Evolutionary conservation across 768 basidiomycete genomes (phyloP), one percentile per base, ranked within the genome.

Genomic region (Butyriboletus loyo): DNA sequence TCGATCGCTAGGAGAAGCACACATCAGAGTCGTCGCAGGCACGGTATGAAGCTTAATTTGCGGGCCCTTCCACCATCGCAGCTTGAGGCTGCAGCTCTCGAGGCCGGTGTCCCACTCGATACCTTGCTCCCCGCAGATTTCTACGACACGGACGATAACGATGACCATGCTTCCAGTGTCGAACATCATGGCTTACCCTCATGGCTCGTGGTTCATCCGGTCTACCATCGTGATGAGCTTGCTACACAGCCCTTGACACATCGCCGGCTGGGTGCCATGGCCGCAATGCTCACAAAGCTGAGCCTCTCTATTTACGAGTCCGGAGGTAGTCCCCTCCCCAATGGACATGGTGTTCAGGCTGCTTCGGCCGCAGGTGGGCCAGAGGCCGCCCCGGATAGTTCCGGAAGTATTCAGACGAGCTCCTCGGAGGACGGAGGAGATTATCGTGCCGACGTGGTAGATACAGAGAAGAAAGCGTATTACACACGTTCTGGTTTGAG

Each of bases 71-170:
- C 78, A 13, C 72, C 72, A 28, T 66, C 66, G 8, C 78, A 86
- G 65, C 74, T 86, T 13, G 78, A 85, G 53, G 76, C 74, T 19
- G 82, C 86, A 4, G 83, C 86, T 5, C 72, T 83, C 58, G 88
- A 89, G 65, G 83, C 86, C 4, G 85, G 86, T 4, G 80, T 82
- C 0, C 77, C 86, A 1, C 73, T 85, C 1, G 70, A 74, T 34
- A 74, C 72, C 30, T 72, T 87, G 4, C 65, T 84, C 3, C 81
- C 81, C 3, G 64, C 66, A 7, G 66, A 65, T 24, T 72, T 74
- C 35, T 66, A 65, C 36, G 60, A 61, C 24, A 53, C 52, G 0
- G 58, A 63, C 25, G 42, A 49, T 35, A 45, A 27, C 28, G 58
- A 53, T 11, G 5, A 11, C 1, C 53, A 56, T 19, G 14, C 41